Base-by-base conservation (phyloP, 106 monocot species). In the Allium fistulosum region DNA sequence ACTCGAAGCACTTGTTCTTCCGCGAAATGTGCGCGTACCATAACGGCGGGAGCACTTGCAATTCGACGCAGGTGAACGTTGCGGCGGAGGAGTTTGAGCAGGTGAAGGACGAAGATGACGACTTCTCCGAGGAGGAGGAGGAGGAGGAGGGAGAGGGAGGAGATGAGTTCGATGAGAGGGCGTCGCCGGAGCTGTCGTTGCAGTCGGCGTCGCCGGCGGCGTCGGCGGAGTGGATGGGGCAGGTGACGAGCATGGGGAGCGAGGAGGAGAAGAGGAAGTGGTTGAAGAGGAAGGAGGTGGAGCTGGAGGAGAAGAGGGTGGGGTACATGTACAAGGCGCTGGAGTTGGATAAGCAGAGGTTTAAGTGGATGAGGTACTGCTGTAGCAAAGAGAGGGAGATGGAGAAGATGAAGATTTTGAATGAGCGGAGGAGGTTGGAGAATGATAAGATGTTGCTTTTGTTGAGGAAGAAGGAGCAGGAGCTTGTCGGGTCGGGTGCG, bases 11-110 rank as follows among this genome's bases (percentile, higher is more conserved):
- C 79, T 86, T 96, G 70, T 96, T 91, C 84, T 95, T 91, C 75
- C 85, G 83, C 6, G 94, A 95, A 79, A 95, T 95, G 94, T 91
- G 91, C 76, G 88, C 91, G 4, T 95, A 95, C 69, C 94, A 95
- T 74, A 78, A 77, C 53, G 62, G 58, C 51, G 67, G 70, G 17
- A 58, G 49, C 9, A 16, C 5, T 46, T 16, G 27, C 26, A 57
- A 28, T 0, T 46, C 15, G 16, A 4, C 9, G 48, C 46, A 7
- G 26, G 65, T 1, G 57, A 9, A 15, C 11, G 75, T 22, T 9
- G 22, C 63, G 7, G 22, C 63, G 7, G 78, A 71, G 16, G 81
- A 73, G 0, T 80, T 80, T 11, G 48, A 68, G n/a, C 57, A 71
- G n/a, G 57, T 62, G 2, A 60, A 72, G 7, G 48, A 70, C 4